phyloP scores from a whole-genome alignment of 2,329 filamentous ascomycete species.

The Cytospora paraplurivora region DNA sequence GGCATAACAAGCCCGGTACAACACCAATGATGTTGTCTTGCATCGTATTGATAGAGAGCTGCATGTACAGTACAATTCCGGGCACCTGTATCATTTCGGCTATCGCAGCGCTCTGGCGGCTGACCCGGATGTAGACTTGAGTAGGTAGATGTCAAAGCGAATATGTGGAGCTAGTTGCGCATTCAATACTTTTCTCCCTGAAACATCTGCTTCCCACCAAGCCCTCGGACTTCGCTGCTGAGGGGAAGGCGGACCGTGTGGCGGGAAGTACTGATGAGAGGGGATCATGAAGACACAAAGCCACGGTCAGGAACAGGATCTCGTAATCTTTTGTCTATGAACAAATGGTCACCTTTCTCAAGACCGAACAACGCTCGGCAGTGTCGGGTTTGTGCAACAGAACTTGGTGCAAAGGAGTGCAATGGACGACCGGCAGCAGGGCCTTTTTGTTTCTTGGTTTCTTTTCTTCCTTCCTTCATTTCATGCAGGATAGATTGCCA shows the following conservation, averaged over 20 bases:
- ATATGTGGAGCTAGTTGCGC: not conserved
- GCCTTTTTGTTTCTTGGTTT: too few relatives aligned
- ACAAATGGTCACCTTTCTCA: not conserved
- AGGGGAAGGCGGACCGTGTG: not conserved
- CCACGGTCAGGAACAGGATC: not conserved
- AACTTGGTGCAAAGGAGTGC: not conserved
- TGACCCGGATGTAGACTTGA: not conserved
- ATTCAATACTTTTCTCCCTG: not conserved
- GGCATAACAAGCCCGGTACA: not conserved
- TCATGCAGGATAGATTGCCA: slow-evolving; percentile 18
- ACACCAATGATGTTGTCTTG: too few relatives aligned
- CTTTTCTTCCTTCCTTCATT: not conserved
- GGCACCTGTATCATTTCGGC: not conserved
- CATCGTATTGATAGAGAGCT: not conserved
- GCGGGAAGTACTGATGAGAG: not conserved
- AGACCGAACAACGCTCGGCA: not conserved
- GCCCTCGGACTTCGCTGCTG: not conserved
- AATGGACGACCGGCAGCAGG: not conserved
- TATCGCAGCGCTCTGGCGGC: not conserved
- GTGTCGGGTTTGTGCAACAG: too few relatives aligned
- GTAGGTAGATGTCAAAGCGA: not conserved
- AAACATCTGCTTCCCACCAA: not conserved
- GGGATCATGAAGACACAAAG: too few relatives aligned
- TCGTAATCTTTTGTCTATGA: not conserved
- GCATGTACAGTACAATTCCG: not conserved